phyloP scores from a whole-genome alignment of 164 flowering plant species.

The Sedum album region DNA sequence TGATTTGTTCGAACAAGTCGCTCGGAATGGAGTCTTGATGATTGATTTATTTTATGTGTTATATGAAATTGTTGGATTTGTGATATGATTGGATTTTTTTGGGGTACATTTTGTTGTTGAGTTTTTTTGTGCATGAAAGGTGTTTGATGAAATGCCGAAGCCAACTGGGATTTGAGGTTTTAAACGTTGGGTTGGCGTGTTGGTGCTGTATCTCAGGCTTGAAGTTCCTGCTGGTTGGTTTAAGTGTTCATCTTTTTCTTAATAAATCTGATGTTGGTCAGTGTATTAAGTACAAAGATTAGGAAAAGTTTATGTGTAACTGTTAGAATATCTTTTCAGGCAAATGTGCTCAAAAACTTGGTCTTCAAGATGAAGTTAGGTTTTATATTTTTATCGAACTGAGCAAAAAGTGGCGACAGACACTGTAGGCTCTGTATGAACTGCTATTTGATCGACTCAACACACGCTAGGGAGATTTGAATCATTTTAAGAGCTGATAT shows the following conservation, averaged over 20 bases:
- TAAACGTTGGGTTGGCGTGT: too few species aligned
- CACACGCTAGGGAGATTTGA: constrained; percentile 81
- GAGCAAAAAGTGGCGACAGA: constrained; percentile 68
- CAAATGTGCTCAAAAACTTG: constrained; percentile 26
- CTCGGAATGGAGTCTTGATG: too few species aligned
- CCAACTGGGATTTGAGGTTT: too few species aligned
- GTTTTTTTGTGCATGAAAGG: too few species aligned
- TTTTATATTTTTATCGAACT: constrained; percentile 59
- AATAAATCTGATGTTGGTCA: background rate
- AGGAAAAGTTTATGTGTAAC: background rate
- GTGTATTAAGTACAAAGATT: background rate
- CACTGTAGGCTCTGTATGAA: constrained; percentile 73
- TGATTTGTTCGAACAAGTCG: too few species aligned
- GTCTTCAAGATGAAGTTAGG: constrained; percentile 37
- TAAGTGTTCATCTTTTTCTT: background rate
- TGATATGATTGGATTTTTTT: too few species aligned
- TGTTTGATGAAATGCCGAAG: too few species aligned
- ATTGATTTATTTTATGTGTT: too few species aligned
- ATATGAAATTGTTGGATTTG: too few species aligned
- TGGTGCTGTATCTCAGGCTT: constrained; percentile 77
- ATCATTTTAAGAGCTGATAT: constrained; percentile 72
- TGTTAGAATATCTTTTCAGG: constrained; percentile 25
- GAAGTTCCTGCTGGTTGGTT: constrained; percentile 46
- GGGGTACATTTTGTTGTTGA: too few species aligned
- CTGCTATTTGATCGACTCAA: constrained; percentile 81